Evolutionary conservation across 2,329 filamentous ascomycete species (phyloP), one percentile per base, ranked within the genome.

Genomic region (Aspergillus neotritici): DNA sequence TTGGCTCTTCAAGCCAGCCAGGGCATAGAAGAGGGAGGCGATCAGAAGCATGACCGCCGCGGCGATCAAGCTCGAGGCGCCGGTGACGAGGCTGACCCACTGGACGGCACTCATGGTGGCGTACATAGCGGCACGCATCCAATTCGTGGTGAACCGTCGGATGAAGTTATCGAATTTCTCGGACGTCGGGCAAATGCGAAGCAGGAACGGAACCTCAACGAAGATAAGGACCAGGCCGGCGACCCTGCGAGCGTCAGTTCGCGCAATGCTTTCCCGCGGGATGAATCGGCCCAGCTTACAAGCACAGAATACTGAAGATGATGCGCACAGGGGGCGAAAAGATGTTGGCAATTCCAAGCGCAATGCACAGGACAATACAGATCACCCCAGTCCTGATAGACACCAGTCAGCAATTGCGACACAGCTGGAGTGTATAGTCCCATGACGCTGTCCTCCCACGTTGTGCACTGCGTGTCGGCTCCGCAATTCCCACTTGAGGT

Each of bases 151-250:
- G 74, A 98, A 87, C 61, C 80, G 84, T 69, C 91, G 89, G 68
- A 98, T 91, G 65, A 89, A 84, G 54, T 72, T 74, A 67, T 98
- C 93, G 72, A 98, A 98, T 53, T 79, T 82, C 52, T 83, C 70
- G 11, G 91, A 97, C 5, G 93, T 98, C 46, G 93, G 93, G 74
- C 93, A 98, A 73, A 98, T 96, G 70, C 93, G 87, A 49, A 98
- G 83, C 45, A 98, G 86, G 47, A 97, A 83, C 21, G 93, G 93
- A 13, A 98, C 84, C 68, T 98, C 87, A 62, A 91, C 77, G 70
- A 93, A 93, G 62, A 93, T 73, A 61, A 93, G 84, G 56, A 90
- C 59, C 57, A 89, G 80, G 11, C 82, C 77, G 38, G 77, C 88
- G 48, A 77, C 73, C 34, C 87, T 91, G 54, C 34, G 16, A 49